phyloP scores from a whole-genome alignment of 2,329 filamentous ascomycete genomes.

The Magnaporthiopsis incrustans region DNA sequence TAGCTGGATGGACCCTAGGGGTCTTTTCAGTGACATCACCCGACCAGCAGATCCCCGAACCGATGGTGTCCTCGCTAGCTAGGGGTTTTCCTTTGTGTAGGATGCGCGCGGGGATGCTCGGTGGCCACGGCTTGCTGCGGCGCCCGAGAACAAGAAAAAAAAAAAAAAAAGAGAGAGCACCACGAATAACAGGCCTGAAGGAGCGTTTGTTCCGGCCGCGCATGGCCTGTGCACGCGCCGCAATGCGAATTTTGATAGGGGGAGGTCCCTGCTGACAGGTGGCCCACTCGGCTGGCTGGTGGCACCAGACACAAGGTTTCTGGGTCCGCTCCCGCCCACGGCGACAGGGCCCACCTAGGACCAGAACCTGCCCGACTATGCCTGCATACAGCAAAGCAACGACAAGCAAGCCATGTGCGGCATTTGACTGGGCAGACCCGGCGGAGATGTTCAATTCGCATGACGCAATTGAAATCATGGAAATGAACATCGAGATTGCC shows the following conservation, averaged over 20 bases:
- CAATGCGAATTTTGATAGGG: not conserved
- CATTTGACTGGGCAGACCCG: not conserved
- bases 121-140: no score
- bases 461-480: not conserved
- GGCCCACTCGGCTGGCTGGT: not conserved
- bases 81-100: not conserved
- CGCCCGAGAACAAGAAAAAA: no score
- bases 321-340: not conserved
- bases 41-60: not conserved
- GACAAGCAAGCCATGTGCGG: no score
- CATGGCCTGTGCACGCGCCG: not conserved
- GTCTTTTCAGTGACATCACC: not conserved
- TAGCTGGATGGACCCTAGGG: not conserved
- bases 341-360: not conserved
- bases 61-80: not conserved
- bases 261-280: not conserved
- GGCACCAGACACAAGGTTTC: not conserved
- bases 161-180: no score
- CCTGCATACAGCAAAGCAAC: no score
- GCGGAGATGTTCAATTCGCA: not conserved
- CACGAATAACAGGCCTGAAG: not conserved
- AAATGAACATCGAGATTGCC: not conserved
- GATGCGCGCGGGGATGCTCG: no score
- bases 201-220: not conserved
- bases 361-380: not conserved